Conservation (phyloP, 2,329 filamentous ascomycete genomes). For the Exophiala sp. region DNA sequence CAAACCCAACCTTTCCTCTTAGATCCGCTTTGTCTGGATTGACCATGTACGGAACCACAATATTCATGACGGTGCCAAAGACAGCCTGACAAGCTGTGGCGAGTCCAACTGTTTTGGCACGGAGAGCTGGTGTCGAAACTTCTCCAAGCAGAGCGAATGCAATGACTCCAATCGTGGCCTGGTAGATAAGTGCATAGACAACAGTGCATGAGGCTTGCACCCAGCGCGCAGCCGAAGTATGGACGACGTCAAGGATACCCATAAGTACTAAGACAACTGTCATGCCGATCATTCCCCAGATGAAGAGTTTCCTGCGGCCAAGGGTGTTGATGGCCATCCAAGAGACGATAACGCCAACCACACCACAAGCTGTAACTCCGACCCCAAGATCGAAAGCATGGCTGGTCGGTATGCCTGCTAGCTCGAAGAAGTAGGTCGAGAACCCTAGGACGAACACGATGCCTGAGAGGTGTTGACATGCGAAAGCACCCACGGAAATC, state of each 20-base stretch:
- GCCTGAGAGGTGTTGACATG: slow-evolving; percentile 43
- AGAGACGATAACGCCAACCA: slow-evolving; percentile 38
- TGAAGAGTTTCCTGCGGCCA: slow-evolving; percentile 35
- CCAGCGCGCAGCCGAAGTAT: slow-evolving; percentile 35
- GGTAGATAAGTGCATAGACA: slow-evolving; percentile 41
- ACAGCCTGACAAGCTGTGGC: slow-evolving; percentile 40
- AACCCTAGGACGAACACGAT: slow-evolving; percentile 44
- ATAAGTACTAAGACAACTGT: slow-evolving; percentile 37
- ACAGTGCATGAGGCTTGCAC: slow-evolving; percentile 37
- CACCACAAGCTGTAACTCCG: slow-evolving; percentile 37
- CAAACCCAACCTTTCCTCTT: slow-evolving; percentile 32
- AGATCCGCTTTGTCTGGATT: slow-evolving; percentile 29
- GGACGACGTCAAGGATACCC: slow-evolving; percentile 40
- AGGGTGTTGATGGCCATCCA: slow-evolving; percentile 35
- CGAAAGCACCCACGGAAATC: slow-evolving; percentile 44
- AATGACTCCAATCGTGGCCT: slow-evolving; percentile 40
- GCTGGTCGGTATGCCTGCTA: slow-evolving; percentile 32
- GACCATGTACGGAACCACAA: slow-evolving; percentile 18
- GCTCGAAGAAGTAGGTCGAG: slow-evolving; percentile 49
- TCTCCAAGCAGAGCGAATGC: slow-evolving; percentile 48
- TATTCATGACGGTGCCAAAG: slow-evolving; percentile 37
- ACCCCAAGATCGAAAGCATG: slow-evolving; percentile 40
- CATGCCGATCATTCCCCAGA: slow-evolving; percentile 33
- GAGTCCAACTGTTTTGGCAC: slow-evolving; percentile 46
- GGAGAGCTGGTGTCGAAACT: slow-evolving; percentile 41